phyloP scores from a whole-genome alignment of 305 asterid genomes.

The Solanum hybrid region DNA sequence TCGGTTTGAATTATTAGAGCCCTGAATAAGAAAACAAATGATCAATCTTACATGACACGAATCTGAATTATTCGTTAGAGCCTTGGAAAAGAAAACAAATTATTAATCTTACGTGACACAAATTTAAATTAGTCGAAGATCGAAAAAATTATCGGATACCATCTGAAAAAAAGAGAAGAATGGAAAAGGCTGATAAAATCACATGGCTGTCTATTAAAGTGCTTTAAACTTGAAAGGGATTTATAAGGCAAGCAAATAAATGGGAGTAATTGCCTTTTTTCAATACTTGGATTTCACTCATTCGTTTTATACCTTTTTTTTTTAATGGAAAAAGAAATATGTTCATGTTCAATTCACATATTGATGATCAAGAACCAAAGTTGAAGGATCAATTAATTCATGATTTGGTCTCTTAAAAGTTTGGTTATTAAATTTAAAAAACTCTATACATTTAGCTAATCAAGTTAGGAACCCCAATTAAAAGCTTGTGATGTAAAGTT shows the following conservation, averaged over 20 bases:
- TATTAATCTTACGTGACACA: no score
- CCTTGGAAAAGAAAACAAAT: no score
- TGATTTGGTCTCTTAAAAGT: slow-evolving; percentile 3
- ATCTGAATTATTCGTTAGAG: no score
- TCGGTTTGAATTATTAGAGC: background rate
- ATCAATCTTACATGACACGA: no score
- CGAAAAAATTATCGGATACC: background rate
- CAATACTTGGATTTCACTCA: slow-evolving; percentile 11
- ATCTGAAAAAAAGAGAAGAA: background rate
- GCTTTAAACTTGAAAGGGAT: slow-evolving; percentile 19
- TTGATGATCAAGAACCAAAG: slow-evolving; percentile 1
- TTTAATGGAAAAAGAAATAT: background rate
- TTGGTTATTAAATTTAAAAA: background rate
- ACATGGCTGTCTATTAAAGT: slow-evolving; percentile 41
- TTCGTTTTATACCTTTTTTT: background rate
- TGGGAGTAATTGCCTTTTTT: background rate
- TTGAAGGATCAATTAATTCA: slow-evolving; percentile 6
- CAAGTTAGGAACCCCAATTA: background rate
- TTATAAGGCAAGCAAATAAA: slow-evolving; percentile 18
- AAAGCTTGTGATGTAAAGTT: background rate
- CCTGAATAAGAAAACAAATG: background rate
- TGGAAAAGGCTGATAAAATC: slow-evolving; percentile 32
- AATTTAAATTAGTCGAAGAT: no score
- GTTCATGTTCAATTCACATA: slow-evolving; percentile 14
- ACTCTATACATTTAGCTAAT: background rate